Conservation (phyloP, 306 rosid species). For the Canavalia gladiata region DNA sequence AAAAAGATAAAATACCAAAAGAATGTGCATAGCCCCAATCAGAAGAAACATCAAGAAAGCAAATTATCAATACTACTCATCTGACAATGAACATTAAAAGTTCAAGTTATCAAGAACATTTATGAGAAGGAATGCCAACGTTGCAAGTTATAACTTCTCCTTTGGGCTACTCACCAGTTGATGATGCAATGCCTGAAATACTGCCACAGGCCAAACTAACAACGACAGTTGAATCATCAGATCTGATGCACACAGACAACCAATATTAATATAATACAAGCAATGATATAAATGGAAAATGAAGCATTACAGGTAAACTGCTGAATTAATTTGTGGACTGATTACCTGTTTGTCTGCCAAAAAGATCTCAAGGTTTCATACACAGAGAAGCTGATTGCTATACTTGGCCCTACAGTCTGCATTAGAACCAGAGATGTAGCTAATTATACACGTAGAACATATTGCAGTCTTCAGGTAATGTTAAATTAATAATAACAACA, state of each 20-base stretch:
- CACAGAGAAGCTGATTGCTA: constrained; percentile 95
- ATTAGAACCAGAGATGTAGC: constrained; percentile 40
- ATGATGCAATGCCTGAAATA: constrained; percentile 95
- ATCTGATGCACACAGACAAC: constrained; percentile 54
- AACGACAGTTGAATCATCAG: constrained; percentile 75
- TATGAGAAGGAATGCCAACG: constrained; percentile 27
- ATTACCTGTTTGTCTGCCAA: constrained; percentile 85
- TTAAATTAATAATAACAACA: constrained; percentile 43
- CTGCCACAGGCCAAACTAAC: constrained; percentile 96
- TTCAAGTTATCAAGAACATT: constrained; percentile 41
- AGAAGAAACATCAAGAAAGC: constrained; percentile 40
- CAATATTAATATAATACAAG: constrained; percentile 29
- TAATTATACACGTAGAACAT: constrained; percentile 40
- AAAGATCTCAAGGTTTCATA: constrained; percentile 85
- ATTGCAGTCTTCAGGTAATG: constrained; percentile 15
- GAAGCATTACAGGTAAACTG: constrained; percentile 28
- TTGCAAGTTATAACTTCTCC: constrained; percentile 32
- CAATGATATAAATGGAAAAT: constrained; percentile 19
- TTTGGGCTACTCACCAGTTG: constrained; percentile 86
- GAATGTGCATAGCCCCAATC: constrained; percentile 47
- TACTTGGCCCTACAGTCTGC: constrained; percentile 97
- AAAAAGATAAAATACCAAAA: constrained; percentile 43
- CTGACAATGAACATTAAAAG: constrained; percentile 47
- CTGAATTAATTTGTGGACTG: constrained; percentile 33
- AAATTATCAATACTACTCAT: constrained; percentile 41